These are phyloP conservation scores for Cymbopogon citratus DNA, from an alignment of 176 grass and related monocot genomes.

Conservation along the genomic window DNA sequence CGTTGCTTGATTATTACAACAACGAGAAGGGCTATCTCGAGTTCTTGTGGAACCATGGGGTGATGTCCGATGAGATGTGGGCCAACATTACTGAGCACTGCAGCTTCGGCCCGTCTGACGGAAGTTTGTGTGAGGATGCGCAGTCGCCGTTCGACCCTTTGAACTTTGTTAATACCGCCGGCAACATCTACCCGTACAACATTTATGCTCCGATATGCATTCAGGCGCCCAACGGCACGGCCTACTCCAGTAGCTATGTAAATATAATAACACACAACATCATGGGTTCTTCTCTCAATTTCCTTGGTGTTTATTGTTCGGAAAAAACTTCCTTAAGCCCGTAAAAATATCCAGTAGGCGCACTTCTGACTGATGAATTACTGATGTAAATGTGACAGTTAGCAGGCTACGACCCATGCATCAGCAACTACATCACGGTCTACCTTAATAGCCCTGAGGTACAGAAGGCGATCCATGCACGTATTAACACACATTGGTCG, in stretches of 20 bases:
- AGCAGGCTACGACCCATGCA: too few species aligned
- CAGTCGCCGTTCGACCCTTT: rapidly evolving
- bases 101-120: conserved; percentile 15
- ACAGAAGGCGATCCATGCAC: too few species aligned
- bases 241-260: conserved; percentile 1
- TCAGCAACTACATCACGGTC: too few species aligned
- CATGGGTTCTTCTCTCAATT: too few species aligned
- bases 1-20: conserved; percentile 3
- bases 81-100: conserved; percentile 23
- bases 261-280: not conserved
- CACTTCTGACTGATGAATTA: too few species aligned
- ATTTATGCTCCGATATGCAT: conserved; percentile 51
- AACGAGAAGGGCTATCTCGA: conserved; percentile 1
- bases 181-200: conserved; percentile 12
- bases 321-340: too few species aligned
- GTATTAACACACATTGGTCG: too few species aligned
- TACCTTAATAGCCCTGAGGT: too few species aligned
- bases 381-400: too few species aligned
- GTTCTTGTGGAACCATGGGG: conserved; percentile 48
- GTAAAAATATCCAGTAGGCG: too few species aligned
- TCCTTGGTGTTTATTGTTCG: too few species aligned
- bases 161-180: not conserved
- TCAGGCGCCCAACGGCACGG: not conserved
- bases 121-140: not conserved
- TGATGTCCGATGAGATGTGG: conserved; percentile 46